Evolutionary conservation across 2,329 filamentous ascomycete genomes (phyloP), one percentile per base, ranked within the genome.

Genomic region (Beauveria sp.): DNA sequence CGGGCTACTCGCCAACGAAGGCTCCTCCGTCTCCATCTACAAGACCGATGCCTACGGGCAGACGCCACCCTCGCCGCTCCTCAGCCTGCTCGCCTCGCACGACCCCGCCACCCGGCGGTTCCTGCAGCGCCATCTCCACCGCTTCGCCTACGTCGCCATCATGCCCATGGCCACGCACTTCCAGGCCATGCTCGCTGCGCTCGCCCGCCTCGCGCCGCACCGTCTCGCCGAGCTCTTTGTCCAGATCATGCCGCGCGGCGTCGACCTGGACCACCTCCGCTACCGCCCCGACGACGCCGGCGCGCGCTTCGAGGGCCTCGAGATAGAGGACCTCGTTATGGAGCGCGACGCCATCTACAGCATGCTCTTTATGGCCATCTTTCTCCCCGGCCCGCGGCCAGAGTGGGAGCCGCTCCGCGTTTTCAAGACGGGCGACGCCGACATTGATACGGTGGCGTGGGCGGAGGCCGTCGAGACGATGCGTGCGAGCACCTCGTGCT

Each of bases 11-110:
- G 82, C 91, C 65, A 93, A 93, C 70, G 89, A 93, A 74, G 88
- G 88, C 9, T 90, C 88, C 0, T 90, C 85, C 5, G 80, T 88
- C n/a, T 80, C 81, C 62, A 87, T 85, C 6, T 93, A 90, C 73
- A 81, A 81, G 34, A 42, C 30, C 5, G 45, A 61, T 18, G 51
- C 12, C 38, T 61, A 61, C 58, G 58, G 58, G 16, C 43, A 49
- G 9, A 43, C 24, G 77, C 80, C 14, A 72, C 85, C 6, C 70
- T 83, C 20, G 78, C 78, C 20, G 66, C 71, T 52, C 72, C 76
- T 40, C 73, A 77, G 65, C 67, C 72, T 51, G 70, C 73, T 54
- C 74, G 78, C 63, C 67, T 76, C 64, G 63, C 67, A 34, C 66
- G 70, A 67, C 63, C 67, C 69, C 63, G 20, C 22, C 70, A 75